Conservation (phyloP, 192 early-diverging fungal genomes). For the Coemansia guatemalensis region DNA sequence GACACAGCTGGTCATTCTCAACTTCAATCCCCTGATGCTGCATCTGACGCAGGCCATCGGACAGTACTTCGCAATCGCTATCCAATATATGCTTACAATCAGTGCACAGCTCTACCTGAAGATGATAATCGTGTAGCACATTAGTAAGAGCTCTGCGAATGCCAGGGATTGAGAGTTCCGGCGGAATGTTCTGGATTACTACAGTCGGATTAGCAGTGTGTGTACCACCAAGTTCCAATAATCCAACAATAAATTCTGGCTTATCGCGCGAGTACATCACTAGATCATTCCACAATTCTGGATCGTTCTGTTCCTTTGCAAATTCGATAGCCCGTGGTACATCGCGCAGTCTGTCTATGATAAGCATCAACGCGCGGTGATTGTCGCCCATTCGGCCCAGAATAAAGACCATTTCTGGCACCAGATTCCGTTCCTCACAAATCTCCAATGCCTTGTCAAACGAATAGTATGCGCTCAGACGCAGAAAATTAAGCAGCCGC, state of each 20-base stretch:
- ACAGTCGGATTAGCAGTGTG: constrained; percentile 77
- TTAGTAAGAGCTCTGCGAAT: constrained; percentile 80
- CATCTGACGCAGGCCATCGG: constrained; percentile 64
- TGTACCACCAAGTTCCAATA: constrained; percentile 87
- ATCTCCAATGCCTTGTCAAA: constrained; percentile 69
- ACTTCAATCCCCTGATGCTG: constrained; percentile 69
- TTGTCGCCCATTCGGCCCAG: constrained; percentile 98
- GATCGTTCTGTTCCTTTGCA: constrained; percentile 96
- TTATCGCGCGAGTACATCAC: constrained; percentile 93
- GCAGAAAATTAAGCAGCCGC: constrained; percentile 81
- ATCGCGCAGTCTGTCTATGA: constrained; percentile 87
- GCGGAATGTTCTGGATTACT: constrained; percentile 78
- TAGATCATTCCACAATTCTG: constrained; percentile 93
- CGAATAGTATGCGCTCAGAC: constrained; percentile 73
- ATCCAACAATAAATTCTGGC: constrained; percentile 92
- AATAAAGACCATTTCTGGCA: constrained; percentile 97
- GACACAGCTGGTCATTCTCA: constrained; percentile 49
- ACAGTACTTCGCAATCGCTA: constrained; percentile 80
- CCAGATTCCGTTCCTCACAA: constrained; percentile 83
- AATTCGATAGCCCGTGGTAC: constrained; percentile 97
- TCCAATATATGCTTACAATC: constrained; percentile 91
- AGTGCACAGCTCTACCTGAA: constrained; percentile 86
- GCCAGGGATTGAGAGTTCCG: constrained; percentile 76
- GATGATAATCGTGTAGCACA: constrained; percentile 87
- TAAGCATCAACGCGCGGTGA: constrained; percentile 86